phyloP scores from a whole-genome alignment of 805 yeast genomes.

The Pichia cephalocereana region DNA sequence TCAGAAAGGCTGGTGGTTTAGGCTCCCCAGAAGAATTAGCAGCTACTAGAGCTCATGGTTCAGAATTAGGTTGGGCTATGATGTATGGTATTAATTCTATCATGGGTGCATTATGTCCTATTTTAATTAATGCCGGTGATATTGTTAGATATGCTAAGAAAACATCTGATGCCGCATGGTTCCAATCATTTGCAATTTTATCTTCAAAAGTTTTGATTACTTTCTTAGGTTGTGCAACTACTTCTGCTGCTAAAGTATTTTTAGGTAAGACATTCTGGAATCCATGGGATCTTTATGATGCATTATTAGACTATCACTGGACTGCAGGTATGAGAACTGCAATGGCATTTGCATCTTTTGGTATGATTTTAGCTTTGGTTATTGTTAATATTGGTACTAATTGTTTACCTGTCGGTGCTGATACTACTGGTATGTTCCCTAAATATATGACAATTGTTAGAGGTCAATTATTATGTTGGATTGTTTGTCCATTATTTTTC shows the following conservation, averaged over 20 bases:
- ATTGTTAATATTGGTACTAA: conserved; percentile 30
- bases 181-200: conserved; percentile 27
- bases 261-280: conserved; percentile 29
- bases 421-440: conserved; percentile 38
- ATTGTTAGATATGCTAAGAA: conserved; percentile 17
- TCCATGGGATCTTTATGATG: conserved; percentile 32
- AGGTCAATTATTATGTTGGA: conserved; percentile 34
- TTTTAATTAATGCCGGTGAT: conserved; percentile 22
- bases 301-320: conserved; percentile 30
- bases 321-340: conserved; percentile 38
- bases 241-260: conserved; percentile 31
- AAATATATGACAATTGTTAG: conserved; percentile 33
- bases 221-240: conserved; percentile 35
- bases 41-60: conserved; percentile 10
- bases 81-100: conserved; percentile 12
- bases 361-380: conserved; percentile 29
- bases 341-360: conserved; percentile 38
- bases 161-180: conserved; percentile 10
- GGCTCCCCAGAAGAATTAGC: conserved; percentile 6
- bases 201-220: conserved; percentile 23
- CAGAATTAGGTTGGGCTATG: conserved; percentile 11
- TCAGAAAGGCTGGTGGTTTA: conserved; percentile 26
- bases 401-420: conserved; percentile 40
- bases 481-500: conserved; percentile 26
- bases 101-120: conserved; percentile 18